phyloP scores from a whole-genome alignment of 768 basidiomycete species.

The Macrolepiota fuliginosa region DNA sequence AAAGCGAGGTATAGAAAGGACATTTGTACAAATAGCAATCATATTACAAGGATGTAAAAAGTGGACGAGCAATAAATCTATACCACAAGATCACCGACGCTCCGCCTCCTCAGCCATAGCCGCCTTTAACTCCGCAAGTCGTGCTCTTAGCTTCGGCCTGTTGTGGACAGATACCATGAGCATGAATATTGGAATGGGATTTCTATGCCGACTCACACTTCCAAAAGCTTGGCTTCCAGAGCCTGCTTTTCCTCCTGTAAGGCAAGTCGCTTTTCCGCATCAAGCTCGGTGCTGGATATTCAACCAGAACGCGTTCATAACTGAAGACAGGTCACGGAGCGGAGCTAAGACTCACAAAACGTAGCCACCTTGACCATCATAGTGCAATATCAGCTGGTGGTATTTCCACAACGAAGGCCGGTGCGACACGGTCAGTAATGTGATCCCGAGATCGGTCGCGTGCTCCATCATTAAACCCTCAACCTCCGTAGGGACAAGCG shows the following conservation, averaged over 20 bases:
- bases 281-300: constrained; percentile 69
- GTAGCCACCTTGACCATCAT: constrained; percentile 94
- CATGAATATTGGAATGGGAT: not conserved
- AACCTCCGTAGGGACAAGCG: constrained; percentile 88
- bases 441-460: constrained; percentile 84
- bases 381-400: constrained; percentile 85
- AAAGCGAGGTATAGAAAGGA: not conserved
- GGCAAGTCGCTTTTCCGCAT: constrained; percentile 85
- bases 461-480: constrained; percentile 96
- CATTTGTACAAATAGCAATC: not conserved
- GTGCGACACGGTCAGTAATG: constrained; percentile 92
- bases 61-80: not conserved
- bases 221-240: constrained; percentile 79
- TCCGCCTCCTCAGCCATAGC: constrained; percentile 20
- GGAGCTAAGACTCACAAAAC: constrained; percentile 67
- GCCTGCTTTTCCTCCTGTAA: constrained; percentile 94
- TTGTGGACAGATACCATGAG: constrained; percentile 3
- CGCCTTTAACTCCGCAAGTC: constrained; percentile 63
- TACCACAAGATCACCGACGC: not conserved
- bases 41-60: not conserved
- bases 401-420: constrained; percentile 93
- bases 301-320: constrained; percentile 4
- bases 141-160: constrained; percentile 80
- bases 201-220: constrained; percentile 59
- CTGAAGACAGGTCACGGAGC: not conserved